Conservation (phyloP, 1,139 yeast species). For the Lodderomyces parapsilosis region DNA sequence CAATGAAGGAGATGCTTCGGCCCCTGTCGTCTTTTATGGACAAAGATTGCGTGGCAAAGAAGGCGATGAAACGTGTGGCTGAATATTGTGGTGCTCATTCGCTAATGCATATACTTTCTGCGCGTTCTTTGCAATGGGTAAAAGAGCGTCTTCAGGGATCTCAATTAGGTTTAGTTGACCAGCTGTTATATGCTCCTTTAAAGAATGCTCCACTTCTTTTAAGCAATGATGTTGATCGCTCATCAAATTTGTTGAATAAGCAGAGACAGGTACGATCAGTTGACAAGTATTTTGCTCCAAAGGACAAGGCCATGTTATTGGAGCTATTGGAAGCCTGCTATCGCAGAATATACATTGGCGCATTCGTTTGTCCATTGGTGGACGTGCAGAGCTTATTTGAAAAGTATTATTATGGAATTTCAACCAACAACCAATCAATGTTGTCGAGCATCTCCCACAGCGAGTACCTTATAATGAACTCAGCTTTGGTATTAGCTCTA, state of each 20-base stretch:
- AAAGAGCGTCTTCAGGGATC: constrained; percentile 11
- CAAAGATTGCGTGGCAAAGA: constrained; percentile 8
- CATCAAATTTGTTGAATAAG: constrained; percentile 6
- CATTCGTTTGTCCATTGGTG: constrained; percentile 10
- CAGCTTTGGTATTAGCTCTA: constrained; percentile 17
- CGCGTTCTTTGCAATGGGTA: constrained; percentile 19
- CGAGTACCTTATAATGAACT: constrained; percentile 19
- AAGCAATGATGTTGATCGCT: constrained; percentile 10
- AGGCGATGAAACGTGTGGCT: constrained; percentile 9
- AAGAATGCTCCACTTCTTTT: constrained; percentile 12
- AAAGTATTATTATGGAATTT: constrained; percentile 10
- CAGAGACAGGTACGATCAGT: background rate
- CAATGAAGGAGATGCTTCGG: constrained; percentile 3
- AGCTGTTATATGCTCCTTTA: constrained; percentile 13
- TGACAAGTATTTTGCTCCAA: background rate
- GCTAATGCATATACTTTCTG: constrained; percentile 18
- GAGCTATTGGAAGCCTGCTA: constrained; percentile 13
- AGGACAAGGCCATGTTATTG: constrained; percentile 10
- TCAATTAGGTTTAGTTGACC: constrained; percentile 4
- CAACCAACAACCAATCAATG: constrained; percentile 9
- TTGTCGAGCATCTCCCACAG: constrained; percentile 8
- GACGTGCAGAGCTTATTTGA: constrained; percentile 13
- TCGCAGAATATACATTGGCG: constrained; percentile 7
- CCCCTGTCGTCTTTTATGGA: constrained; percentile 9
- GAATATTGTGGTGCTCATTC: constrained; percentile 21